phyloP scores from a whole-genome alignment of 495 filamentous ascomycete genomes.

The Hypoxylon cercidicola region DNA sequence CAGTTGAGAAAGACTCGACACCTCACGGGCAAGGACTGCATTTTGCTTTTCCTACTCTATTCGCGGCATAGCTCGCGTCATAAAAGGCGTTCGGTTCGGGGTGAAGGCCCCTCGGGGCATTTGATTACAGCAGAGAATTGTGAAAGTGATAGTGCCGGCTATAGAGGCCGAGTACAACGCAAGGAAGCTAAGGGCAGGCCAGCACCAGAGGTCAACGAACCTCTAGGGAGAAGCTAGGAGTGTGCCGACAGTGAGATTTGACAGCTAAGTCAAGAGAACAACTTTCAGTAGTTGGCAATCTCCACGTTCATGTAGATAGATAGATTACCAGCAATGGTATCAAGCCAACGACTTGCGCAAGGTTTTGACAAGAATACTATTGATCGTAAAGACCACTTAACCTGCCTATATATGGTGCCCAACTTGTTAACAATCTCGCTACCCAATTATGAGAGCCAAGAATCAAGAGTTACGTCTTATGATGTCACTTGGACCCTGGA shows the following conservation, averaged over 20 bases:
- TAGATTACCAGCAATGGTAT: constrained; percentile 26
- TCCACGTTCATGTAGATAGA: constrained; percentile 21
- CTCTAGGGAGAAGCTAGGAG: neutral
- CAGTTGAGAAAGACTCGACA: constrained; percentile 42
- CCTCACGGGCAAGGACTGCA: constrained; percentile 37
- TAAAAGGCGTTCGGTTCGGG: constrained; percentile 41
- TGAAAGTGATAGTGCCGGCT: constrained; percentile 4
- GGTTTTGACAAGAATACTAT: neutral
- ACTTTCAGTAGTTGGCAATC: constrained; percentile 14
- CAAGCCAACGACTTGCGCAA: constrained; percentile 4
- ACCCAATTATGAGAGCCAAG: neutral
- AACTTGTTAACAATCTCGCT: neutral
- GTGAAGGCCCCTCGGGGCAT: constrained; percentile 3
- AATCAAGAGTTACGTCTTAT: constrained; percentile 5
- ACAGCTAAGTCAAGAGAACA: neutral
- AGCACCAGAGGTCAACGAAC: neutral
- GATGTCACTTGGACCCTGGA: constrained; percentile 35
- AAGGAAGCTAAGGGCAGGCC: neutral
- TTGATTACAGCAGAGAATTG: constrained; percentile 4
- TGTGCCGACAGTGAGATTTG: too few species aligned
- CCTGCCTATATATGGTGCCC: neutral
- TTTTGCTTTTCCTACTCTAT: constrained; percentile 22
- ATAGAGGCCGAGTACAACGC: constrained; percentile 5
- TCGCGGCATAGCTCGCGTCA: constrained; percentile 36
- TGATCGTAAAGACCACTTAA: too few species aligned